Conservation (phyloP, 2,329 filamentous ascomycete species). For the Neonectria magnoliae region DNA sequence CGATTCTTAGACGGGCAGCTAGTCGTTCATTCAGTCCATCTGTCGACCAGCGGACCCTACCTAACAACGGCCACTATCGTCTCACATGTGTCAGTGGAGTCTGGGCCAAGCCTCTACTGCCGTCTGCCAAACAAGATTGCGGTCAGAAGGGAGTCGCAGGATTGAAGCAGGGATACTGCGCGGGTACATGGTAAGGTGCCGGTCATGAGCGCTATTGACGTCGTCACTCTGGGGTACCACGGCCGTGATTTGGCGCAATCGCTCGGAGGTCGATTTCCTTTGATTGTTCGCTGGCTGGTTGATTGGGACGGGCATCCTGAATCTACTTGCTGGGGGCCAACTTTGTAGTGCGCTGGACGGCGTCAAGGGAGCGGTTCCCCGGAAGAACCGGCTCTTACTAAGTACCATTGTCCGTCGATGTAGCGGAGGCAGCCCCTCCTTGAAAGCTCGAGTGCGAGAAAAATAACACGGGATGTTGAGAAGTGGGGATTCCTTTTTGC, state of each 20-base stretch:
- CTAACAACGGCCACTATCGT: constrained; percentile 6
- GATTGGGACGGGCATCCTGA: constrained; percentile 3
- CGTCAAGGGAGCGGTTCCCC: constrained; percentile 18
- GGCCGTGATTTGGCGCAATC: background rate
- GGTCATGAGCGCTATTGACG: background rate
- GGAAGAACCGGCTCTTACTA: constrained; percentile 12
- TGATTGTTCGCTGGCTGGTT: constrained; percentile 3
- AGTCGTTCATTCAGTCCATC: background rate
- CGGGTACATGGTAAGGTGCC: constrained; percentile 5
- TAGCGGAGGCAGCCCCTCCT: background rate
- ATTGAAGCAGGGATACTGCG: constrained; percentile 30
- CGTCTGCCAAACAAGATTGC: constrained; percentile 31
- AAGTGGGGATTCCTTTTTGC: background rate
- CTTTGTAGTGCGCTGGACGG: constrained; percentile 9
- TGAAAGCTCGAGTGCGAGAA: background rate
- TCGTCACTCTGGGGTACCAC: constrained; percentile 11
- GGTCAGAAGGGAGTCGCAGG: constrained; percentile 36
- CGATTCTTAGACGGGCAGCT: background rate
- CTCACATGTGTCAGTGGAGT: constrained; percentile 26
- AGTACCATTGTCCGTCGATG: background rate
- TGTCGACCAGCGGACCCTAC: constrained; percentile 4
- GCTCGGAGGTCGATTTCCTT: background rate
- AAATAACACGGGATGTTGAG: background rate
- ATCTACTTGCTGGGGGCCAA: background rate
- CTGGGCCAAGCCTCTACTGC: constrained; percentile 29